Evolutionary conservation across 352 stramenopile species (phyloP).

Genomic region (Pythium chondricola): DNA sequence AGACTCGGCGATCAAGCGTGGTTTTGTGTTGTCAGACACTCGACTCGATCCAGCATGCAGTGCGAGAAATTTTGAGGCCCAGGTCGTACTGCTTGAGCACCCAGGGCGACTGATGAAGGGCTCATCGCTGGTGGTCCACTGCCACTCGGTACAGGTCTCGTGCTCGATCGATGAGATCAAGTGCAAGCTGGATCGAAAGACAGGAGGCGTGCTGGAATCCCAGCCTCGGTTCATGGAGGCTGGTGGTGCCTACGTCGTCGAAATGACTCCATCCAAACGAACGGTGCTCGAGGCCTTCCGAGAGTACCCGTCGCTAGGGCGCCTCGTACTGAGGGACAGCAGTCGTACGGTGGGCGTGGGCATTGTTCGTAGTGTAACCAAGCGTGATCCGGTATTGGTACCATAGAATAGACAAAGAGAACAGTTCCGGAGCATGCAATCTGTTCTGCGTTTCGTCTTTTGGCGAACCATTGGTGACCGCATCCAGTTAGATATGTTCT

Average conservation of each 20-base stretch:
- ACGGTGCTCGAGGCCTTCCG: constrained; percentile 96
- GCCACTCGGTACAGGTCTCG: constrained; percentile 95
- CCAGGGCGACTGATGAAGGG: constrained; percentile 88
- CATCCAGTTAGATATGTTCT: too few species aligned
- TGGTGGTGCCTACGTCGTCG: constrained; percentile 95
- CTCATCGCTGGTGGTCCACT: constrained; percentile 96
- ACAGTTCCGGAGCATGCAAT: too few species aligned
- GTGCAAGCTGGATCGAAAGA: constrained; percentile 95
- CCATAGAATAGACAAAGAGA: too few species aligned
- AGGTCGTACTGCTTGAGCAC: constrained; percentile 97
- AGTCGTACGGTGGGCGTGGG: constrained; percentile 90
- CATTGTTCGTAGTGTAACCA: constrained; percentile 88
- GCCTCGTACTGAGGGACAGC: constrained; percentile 93
- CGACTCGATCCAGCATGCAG: constrained; percentile 88
- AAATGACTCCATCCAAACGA: constrained; percentile 90
- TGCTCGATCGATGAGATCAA: constrained; percentile 94
- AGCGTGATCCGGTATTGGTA: constrained; percentile 8
- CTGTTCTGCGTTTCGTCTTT: too few species aligned
- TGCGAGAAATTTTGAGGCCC: constrained; percentile 89
- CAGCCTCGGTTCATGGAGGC: constrained; percentile 94
- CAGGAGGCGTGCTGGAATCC: constrained; percentile 92
- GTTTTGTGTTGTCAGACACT: constrained; percentile 92
- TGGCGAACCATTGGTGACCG: too few species aligned
- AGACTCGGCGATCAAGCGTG: constrained; percentile 92
- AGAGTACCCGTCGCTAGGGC: constrained; percentile 94